Evolutionary conservation across 73 alveolate genomes (phyloP).

Genomic region (Paramecium biaurelia): DNA sequence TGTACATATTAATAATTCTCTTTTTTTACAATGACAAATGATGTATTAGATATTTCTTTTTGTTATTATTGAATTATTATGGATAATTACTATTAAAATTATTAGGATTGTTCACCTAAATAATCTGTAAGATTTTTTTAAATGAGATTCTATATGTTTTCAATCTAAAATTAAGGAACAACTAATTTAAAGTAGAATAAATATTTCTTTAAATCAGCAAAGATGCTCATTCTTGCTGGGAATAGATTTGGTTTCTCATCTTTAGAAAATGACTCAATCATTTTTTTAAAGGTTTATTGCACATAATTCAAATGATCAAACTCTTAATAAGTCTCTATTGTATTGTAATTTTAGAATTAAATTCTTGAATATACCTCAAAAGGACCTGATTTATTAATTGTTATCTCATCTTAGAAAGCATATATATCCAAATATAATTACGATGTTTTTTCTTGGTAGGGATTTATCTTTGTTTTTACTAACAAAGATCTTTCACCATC

Average conservation of each 20-base stretch:
- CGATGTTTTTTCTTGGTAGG: background rate
- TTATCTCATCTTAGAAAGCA: background rate
- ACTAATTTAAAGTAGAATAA: background rate
- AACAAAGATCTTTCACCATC: background rate
- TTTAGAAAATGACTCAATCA: background rate
- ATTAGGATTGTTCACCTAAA: background rate
- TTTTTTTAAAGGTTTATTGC: background rate
- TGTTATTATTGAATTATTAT: background rate
- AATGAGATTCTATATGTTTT: background rate
- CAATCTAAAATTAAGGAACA: background rate
- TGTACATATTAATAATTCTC: background rate
- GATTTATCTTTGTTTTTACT: background rate
- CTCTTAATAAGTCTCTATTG: background rate
- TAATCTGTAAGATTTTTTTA: background rate
- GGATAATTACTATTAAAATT: background rate
- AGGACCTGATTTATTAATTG: background rate
- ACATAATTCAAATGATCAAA: background rate
- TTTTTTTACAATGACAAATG: background rate
- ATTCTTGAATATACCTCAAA: background rate
- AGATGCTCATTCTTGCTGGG: background rate
- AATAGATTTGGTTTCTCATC: background rate
- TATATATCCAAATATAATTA: background rate
- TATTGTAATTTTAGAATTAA: background rate
- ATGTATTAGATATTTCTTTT: background rate
- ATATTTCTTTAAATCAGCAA: constrained; percentile 43